Conservation (phyloP, 1,284 basidiomycete species). For the Marasmius oreades region DNA sequence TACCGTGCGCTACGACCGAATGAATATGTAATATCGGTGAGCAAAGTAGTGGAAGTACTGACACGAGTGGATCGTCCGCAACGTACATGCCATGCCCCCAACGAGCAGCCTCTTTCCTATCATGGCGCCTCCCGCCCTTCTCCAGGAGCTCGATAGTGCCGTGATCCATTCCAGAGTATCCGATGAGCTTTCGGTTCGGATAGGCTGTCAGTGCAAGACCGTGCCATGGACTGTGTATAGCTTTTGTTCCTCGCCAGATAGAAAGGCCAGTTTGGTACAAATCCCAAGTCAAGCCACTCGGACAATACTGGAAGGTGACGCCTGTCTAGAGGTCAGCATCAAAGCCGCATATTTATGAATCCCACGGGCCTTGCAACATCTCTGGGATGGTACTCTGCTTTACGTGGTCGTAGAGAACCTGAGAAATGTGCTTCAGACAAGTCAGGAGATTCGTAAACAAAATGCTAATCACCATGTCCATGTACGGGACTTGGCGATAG, state of each 20-base stretch:
- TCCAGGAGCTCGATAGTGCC: background rate
- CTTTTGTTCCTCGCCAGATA: background rate
- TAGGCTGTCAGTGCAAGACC: background rate
- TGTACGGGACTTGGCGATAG: conserved; percentile 9
- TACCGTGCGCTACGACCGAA: background rate
- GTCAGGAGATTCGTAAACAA: background rate
- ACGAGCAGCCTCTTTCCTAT: background rate
- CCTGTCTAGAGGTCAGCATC: background rate
- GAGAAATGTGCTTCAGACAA: background rate
- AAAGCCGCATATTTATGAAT: too few species aligned
- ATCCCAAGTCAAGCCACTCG: conserved; percentile 13
- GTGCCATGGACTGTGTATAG: background rate
- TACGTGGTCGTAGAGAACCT: background rate
- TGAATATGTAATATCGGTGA: background rate
- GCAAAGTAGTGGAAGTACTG: background rate
- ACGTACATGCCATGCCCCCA: conserved; percentile 1
- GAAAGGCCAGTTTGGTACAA: conserved; percentile 5
- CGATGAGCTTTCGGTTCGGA: conserved; percentile 1
- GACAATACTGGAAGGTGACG: conserved; percentile 4
- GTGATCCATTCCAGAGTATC: conserved; percentile 4
- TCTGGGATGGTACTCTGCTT: background rate
- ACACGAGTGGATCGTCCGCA: conserved; percentile 1
- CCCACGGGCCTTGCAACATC: conserved; percentile 1
- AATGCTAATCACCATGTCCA: conserved; percentile 10
- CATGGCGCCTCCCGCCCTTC: background rate